Base-by-base conservation (phyloP, 2,329 filamentous ascomycete species). In the Pseudogymnoascus sp. region DNA sequence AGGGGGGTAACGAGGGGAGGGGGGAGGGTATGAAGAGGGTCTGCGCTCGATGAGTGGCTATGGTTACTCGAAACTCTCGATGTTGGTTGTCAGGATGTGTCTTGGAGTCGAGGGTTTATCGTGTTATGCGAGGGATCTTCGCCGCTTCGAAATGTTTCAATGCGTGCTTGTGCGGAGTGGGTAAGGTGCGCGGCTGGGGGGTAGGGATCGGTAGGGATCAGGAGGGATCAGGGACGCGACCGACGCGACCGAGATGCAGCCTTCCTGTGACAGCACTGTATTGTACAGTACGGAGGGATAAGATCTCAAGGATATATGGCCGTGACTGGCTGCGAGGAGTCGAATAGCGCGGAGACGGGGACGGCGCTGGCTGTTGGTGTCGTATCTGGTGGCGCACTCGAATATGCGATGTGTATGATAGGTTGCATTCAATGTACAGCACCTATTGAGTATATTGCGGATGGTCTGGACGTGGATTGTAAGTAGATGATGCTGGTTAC, bases 41-140 rank as follows among this genome's bases (percentile, higher is more conserved):
- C 40, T 45, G 40, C 40, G 40, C 40, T 45, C 40, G 40, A 45
- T 45, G 40, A 45, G 40, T 45, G 40, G 40, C 40, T 45, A 45
- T 45, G 40, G 40, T 45, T 45, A 45, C 40, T 45, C 40, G 40
- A 45, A 45, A 45, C 40, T 45, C 40, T 45, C 40, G 40, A 45
- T 45, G 40, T 45, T 45, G 40, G 40, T 27, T 45, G 40, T 45
- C 40, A 45, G 40, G 40, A 45, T 45, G 40, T 45, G 40, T 27
- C 40, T 45, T 45, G 40, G 21, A 45, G 40, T 45, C 40, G 40
- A 45, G 40, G 40, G 40, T 45, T 27, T 45, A 45, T 45, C 40
- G 40, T 45, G 21, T 45, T 45, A 45, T 45, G 40, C 40, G 40
- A 45, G 40, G 40, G 40, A 45, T 45, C 40, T 45, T 45, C 40